A percentile compares a stretch with the other conserved stretches of the same genome.
Conservation (phyloP, 805 yeast genomes). For the Starmerella apis region DNA sequence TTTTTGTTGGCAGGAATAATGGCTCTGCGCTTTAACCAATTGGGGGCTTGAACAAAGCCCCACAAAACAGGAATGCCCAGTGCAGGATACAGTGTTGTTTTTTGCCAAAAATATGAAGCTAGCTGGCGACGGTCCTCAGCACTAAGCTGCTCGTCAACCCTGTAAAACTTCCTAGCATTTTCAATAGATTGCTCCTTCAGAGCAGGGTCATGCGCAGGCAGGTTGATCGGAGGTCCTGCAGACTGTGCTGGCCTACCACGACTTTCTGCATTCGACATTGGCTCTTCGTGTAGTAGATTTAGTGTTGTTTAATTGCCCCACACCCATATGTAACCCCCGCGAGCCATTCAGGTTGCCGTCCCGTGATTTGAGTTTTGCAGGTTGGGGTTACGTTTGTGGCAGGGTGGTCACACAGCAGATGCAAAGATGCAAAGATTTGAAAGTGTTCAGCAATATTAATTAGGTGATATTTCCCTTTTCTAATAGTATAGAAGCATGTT, state of each 20-base stretch:
- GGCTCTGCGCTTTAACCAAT: constrained; percentile 15
- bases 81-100: constrained; percentile 19
- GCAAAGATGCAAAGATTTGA: too few species aligned
- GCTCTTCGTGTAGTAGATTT: neutral
- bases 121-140: constrained; percentile 19
- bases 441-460: too few species aligned
- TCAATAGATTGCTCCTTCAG: constrained; percentile 8
- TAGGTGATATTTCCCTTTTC: too few species aligned
- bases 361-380: neutral
- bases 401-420: too few species aligned
- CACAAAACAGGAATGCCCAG: constrained; percentile 22
- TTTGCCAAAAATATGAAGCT: constrained; percentile 18
- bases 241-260: neutral
- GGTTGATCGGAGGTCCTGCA: neutral
- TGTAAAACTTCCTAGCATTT: constrained; percentile 23
- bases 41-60: constrained; percentile 21
- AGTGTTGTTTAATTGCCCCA: neutral
- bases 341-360: constrained; percentile 1
- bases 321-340: neutral
- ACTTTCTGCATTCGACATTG: neutral
- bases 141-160: constrained; percentile 18
- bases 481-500: too few species aligned
- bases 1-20: constrained; percentile 11
- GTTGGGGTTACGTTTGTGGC: neutral
- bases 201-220: constrained; percentile 15